Percentiles rank a stretch among this genome's conserved stretches.
Evolutionary conservation across 768 basidiomycete species (phyloP).

Genomic region (Gymnopilus dilepis): DNA sequence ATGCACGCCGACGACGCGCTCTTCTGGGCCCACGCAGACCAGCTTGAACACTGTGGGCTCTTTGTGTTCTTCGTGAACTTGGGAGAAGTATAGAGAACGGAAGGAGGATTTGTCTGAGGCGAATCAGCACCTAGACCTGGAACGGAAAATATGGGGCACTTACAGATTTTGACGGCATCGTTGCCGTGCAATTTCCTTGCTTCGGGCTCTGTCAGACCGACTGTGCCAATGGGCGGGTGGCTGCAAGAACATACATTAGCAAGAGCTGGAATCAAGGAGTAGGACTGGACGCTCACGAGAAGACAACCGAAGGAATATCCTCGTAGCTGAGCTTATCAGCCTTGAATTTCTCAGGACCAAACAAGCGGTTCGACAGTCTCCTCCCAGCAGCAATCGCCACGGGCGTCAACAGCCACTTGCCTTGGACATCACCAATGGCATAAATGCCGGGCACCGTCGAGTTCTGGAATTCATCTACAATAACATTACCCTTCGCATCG

Average conservation of each 20-base stretch:
- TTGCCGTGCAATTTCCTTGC: conserved; percentile 89
- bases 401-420: conserved; percentile 92
- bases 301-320: conserved; percentile 94
- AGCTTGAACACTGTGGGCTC: conserved; percentile 96
- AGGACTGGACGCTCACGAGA: conserved; percentile 68
- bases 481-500: conserved; percentile 79
- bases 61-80: conserved; percentile 89
- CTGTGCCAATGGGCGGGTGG: conserved; percentile 94
- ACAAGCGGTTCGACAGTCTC: conserved; percentile 86
- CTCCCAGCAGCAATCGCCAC: conserved; percentile 98
- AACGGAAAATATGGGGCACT: conserved; percentile 28
- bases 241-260: conserved; percentile 41
- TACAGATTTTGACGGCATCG: conserved; percentile 89
- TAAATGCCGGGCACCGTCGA: conserved; percentile 72
- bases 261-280: background rate
- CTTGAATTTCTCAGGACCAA: conserved; percentile 86
- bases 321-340: conserved; percentile 87
- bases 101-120: conserved; percentile 75
- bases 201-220: conserved; percentile 92
- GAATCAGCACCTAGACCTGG: background rate
- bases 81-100: conserved; percentile 89
- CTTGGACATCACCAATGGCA: conserved; percentile 91
- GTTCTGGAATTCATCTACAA: conserved; percentile 93
- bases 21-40: conserved; percentile 83
- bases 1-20: conserved; percentile 96